These are phyloP conservation scores for Pseudocercospora cruenta DNA, from an alignment of 2,329 filamentous ascomycete genomes.

Conservation along the genomic window DNA sequence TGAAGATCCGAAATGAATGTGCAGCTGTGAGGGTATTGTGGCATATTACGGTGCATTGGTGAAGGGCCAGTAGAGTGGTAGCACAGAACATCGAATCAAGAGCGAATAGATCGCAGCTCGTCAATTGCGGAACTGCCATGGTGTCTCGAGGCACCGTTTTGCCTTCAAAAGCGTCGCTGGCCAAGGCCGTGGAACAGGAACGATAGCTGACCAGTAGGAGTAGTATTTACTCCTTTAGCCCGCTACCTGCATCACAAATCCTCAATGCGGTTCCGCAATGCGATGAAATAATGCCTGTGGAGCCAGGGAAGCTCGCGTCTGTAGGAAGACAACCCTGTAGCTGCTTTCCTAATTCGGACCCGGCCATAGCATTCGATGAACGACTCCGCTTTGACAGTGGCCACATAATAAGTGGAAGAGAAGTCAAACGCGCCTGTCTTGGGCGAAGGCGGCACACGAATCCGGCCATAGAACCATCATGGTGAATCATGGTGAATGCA, in stretches of 20 bases:
- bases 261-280: neutral
- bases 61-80: no score
- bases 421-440: neutral
- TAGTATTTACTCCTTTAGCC: neutral
- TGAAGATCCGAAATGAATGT: constrained; percentile 14
- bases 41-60: no score
- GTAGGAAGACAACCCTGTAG: neutral
- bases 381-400: constrained; percentile 10
- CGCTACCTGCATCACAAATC: neutral
- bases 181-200: neutral
- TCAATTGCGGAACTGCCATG: no score
- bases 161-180: no score
- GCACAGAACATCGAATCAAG: no score
- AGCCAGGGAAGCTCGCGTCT: neutral
- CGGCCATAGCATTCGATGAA: constrained; percentile 15
- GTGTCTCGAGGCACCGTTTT: no score
- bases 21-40: no score
- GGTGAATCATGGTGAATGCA: constrained; percentile 31
- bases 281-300: neutral
- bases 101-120: no score
- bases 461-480: neutral
- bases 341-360: constrained; percentile 13
- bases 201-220: neutral
- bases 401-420: neutral
- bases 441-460: neutral